phyloP scores from a whole-genome alignment of 2,329 filamentous ascomycete species.

The Xylaria sp. region DNA sequence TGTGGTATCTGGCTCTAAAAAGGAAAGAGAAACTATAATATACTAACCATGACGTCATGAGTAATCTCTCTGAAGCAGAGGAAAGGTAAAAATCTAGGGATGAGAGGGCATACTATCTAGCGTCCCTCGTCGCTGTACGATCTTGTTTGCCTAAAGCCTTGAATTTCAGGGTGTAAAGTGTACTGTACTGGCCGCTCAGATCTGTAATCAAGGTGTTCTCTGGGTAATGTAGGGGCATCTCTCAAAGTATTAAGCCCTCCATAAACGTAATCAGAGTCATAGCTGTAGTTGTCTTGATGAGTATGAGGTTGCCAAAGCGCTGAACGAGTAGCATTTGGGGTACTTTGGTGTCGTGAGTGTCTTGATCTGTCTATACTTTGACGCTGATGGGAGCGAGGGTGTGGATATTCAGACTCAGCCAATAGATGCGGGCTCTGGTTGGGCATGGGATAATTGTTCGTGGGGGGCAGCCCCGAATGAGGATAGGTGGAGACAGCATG shows the following conservation, averaged over 20 bases:
- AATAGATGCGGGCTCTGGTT: background rate
- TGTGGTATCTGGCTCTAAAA: background rate
- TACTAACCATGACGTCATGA: background rate
- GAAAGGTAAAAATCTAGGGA: background rate
- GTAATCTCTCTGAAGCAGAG: background rate
- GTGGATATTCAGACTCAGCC: background rate
- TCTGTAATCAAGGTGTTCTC: no score
- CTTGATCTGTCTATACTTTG: slow-evolving; percentile 27
- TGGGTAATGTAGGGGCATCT: no score
- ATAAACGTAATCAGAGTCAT: slow-evolving; percentile 25
- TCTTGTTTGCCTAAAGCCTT: background rate
- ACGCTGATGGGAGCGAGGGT: background rate
- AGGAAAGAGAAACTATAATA: background rate
- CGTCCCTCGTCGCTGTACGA: background rate
- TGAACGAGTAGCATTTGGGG: slow-evolving; percentile 37
- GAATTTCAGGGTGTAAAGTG: background rate
- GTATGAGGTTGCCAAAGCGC: slow-evolving; percentile 10
- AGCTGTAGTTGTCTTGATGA: slow-evolving; percentile 29
- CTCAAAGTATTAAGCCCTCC: background rate
- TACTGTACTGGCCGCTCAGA: background rate
- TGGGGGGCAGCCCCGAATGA: slow-evolving; percentile 29
- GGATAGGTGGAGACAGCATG: slow-evolving; percentile 28
- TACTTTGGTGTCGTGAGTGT: slow-evolving; percentile 50
- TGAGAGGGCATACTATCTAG: background rate
- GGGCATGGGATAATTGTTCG: slow-evolving; percentile 29